phyloP scores from a whole-genome alignment of 495 filamentous ascomycete genomes.

The Parmelia sp. region DNA sequence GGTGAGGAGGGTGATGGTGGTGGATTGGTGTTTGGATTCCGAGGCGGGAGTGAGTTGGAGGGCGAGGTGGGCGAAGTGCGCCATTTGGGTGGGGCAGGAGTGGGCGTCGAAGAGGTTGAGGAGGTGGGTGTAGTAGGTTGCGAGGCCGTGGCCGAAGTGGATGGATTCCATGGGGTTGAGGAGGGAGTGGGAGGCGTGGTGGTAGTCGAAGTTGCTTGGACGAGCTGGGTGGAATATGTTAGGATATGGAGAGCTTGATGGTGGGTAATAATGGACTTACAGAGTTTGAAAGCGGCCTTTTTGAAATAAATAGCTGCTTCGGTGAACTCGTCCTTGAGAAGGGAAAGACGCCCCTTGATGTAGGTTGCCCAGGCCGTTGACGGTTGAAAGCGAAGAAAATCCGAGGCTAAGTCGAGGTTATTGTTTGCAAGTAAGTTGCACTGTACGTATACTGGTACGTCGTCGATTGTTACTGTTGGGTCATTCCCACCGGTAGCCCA shows the following conservation, averaged over 20 bases:
- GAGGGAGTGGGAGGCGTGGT: conserved; percentile 51
- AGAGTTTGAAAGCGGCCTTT: conserved; percentile 73
- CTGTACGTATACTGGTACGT: conserved; percentile 54
- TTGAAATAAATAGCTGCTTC: conserved; percentile 72
- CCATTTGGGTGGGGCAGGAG: conserved; percentile 67
- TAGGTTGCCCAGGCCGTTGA: conserved; percentile 71
- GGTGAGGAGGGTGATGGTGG: conserved; percentile 61
- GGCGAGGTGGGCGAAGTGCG: conserved; percentile 76
- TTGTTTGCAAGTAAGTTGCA: conserved; percentile 63
- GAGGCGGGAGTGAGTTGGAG: conserved; percentile 55
- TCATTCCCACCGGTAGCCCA: conserved; percentile 41
- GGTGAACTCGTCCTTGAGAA: conserved; percentile 64
- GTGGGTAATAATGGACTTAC: conserved; percentile 51
- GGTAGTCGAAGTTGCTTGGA: conserved; percentile 37
- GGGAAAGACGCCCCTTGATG: conserved; percentile 71
- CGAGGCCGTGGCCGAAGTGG: conserved; percentile 66
- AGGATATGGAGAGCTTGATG: not conserved
- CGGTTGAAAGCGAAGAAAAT: conserved; percentile 65
- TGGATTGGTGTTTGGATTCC: conserved; percentile 30
- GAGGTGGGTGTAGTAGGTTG: conserved; percentile 83
- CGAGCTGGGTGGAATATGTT: conserved; percentile 35
- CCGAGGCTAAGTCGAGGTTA: conserved; percentile 64
- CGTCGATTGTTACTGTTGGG: conserved; percentile 38
- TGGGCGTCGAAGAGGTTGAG: conserved; percentile 71
- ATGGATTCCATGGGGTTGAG: conserved; percentile 66